Percentiles rank a stretch among this genome's conserved stretches.
These are phyloP conservation scores for Wickerhamomyces pijperi DNA, from an alignment of 805 yeast species.

Conservation along the genomic window DNA sequence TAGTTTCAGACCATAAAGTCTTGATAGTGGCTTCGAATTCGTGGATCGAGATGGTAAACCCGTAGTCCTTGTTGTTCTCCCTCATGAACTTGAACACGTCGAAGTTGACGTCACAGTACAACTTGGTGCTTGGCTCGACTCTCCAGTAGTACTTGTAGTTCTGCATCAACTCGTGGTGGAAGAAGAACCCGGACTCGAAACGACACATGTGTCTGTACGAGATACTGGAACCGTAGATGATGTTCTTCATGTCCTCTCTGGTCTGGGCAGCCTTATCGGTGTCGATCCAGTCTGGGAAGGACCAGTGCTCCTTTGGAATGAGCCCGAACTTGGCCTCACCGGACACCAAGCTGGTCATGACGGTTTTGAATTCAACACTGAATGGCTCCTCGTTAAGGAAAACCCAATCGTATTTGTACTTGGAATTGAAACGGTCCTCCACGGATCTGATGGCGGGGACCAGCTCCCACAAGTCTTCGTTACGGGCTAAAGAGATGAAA, in stretches of 20 bases:
- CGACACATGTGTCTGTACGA: conserved; percentile 89
- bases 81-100: conserved; percentile 77
- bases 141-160: conserved; percentile 93
- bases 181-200: conserved; percentile 84
- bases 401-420: conserved; percentile 88
- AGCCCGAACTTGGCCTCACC: conserved; percentile 72
- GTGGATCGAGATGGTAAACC: conserved; percentile 68
- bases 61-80: conserved; percentile 63
- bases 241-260: conserved; percentile 39
- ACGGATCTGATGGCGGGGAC: conserved; percentile 59
- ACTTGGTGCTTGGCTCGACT: conserved; percentile 77
- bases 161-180: conserved; percentile 59
- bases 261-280: conserved; percentile 48
- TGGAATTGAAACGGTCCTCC: conserved; percentile 80
- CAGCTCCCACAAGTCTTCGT: conserved; percentile 54
- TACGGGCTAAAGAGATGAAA: conserved; percentile 72
- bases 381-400: conserved; percentile 84
- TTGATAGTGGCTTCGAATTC: conserved; percentile 66
- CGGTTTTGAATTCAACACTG: conserved; percentile 64
- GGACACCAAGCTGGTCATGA: conserved; percentile 56
- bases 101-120: conserved; percentile 74
- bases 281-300: conserved; percentile 78
- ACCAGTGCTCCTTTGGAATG: conserved; percentile 82
- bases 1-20: conserved; percentile 67
- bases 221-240: conserved; percentile 55